Evolutionary conservation across 2,329 filamentous ascomycete genomes (phyloP), one percentile per base, ranked within the genome.

Genomic region (Zymoseptoria crescenta): DNA sequence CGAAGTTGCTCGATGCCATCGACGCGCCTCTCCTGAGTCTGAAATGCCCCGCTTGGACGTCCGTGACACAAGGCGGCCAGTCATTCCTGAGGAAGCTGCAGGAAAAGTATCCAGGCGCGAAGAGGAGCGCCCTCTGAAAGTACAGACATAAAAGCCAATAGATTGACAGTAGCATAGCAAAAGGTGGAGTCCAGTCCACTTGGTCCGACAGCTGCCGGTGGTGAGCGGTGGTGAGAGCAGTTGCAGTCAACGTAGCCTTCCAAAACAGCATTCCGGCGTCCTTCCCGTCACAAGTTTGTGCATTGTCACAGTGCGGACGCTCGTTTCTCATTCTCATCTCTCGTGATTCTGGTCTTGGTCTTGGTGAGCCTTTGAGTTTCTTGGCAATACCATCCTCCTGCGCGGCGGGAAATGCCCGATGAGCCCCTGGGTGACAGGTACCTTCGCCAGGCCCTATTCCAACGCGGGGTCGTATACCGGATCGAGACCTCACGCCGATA

Each of bases 71-170:
- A 49, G 56, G 52, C 28, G 61, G 61, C 16, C 48, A 61, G 54
- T 56, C 59, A 20, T 29, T 58, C 24, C 59, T 54, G 59, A 50
- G 55, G 21, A 56, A 30, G 8, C 28, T 63, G 13, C 35, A 56
- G 16, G 49, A 59, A 1, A 58, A 35, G 13, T 61, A 57, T 54
- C 61, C 61, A 16, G 61, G 61, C 29, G 61, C 61, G 16, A 59
- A 60, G 20, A 28, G 28, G 58, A 52, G 49, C 27, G 51, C 9
- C 10, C n/a, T 52, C 24, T 52, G 19, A 29, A 8, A 27, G 51
- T 9, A 20, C 20, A n/a, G 35, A 13, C 35, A 13, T 1, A 45
- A 16, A 16, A 45, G 35, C 35, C 7, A 16, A 7, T 13, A 13
- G 35, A 16, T 16, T 6, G 13, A 16, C 5, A 45, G 35, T 13